Evolutionary conservation across 192 early-diverging fungal species (phyloP).

Genomic region (Coemansia sp.): DNA sequence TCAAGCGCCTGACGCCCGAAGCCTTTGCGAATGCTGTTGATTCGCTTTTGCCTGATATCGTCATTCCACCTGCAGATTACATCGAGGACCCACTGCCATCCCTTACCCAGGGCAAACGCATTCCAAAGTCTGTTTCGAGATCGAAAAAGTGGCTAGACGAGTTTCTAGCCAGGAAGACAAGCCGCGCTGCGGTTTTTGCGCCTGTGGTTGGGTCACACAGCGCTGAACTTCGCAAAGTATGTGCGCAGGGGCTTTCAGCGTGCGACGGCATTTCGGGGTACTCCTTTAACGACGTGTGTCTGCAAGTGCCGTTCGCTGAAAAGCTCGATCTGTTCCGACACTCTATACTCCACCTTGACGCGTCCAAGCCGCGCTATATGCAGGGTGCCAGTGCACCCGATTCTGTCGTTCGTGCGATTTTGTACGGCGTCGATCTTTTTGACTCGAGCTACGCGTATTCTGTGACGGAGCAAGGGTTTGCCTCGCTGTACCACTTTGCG

Average conservation of each 20-base stretch:
- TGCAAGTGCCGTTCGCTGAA: conserved; percentile 25
- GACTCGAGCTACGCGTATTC: conserved; percentile 67
- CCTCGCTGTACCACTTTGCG: conserved; percentile 53
- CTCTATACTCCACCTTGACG: conserved; percentile 35
- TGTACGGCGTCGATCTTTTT: conserved; percentile 67
- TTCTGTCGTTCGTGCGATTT: conserved; percentile 35
- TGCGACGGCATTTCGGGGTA: conserved; percentile 33
- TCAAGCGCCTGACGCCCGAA: conserved; percentile 27
- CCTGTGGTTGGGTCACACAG: conserved; percentile 50
- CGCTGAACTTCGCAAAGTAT: conserved; percentile 31
- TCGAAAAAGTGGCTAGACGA: conserved; percentile 51
- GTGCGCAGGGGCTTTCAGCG: conserved; percentile 22
- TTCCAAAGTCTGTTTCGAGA: conserved; percentile 47
- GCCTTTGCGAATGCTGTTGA: conserved; percentile 31
- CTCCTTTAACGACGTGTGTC: conserved; percentile 37
- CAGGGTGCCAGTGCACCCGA: conserved; percentile 49
- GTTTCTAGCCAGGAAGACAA: conserved; percentile 14
- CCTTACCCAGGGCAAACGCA: conserved; percentile 46
- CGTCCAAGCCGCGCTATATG: conserved; percentile 46
- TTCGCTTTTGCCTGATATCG: conserved; percentile 36
- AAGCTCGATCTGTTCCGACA: conserved; percentile 36
- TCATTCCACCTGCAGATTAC: conserved; percentile 45
- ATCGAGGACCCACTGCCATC: conserved; percentile 40
- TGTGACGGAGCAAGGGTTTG: conserved; percentile 66
- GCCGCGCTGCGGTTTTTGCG: conserved; percentile 40